Conservation (phyloP, 2,329 filamentous ascomycete genomes). For the Ceratocystis ficicola region DNA sequence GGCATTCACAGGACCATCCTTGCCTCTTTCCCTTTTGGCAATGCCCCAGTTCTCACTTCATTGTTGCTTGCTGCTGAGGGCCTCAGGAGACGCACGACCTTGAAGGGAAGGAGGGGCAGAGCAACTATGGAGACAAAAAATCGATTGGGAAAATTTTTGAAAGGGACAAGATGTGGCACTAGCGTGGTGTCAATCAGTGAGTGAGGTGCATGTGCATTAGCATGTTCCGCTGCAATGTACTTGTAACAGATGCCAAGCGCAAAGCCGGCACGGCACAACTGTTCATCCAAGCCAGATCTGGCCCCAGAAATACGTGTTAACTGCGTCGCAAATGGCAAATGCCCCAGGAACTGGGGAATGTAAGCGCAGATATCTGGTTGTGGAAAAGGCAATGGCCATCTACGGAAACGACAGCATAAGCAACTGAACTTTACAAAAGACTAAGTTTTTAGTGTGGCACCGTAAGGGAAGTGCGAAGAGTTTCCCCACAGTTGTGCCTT, state of each 20-base stretch:
- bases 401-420: too few relatives aligned
- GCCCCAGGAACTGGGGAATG: too few relatives aligned
- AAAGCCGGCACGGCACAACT: background rate
- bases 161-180: background rate
- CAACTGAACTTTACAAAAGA: too few relatives aligned
- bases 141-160: constrained; percentile 3
- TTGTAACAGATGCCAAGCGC: background rate
- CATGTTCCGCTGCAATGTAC: background rate
- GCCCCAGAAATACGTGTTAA: too few relatives aligned
- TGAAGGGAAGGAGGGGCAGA: constrained; percentile 1
- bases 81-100: constrained; percentile 7
- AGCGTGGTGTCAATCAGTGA: constrained; percentile 4
- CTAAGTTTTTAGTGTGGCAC: background rate
- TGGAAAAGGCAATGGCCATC: too few relatives aligned
- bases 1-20: constrained; percentile 13
- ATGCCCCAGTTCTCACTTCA: background rate
- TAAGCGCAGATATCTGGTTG: too few relatives aligned
- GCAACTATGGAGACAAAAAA: constrained; percentile 5
- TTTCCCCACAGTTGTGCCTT: background rate
- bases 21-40: constrained; percentile 12
- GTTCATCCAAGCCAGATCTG: too few relatives aligned
- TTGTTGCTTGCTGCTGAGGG: constrained; percentile 1
- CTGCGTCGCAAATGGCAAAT: too few relatives aligned
- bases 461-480: background rate
- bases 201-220: background rate